Evolutionary conservation across 352 stramenopile genomes (phyloP).

Genomic region (Elongisporangium prolatum): DNA sequence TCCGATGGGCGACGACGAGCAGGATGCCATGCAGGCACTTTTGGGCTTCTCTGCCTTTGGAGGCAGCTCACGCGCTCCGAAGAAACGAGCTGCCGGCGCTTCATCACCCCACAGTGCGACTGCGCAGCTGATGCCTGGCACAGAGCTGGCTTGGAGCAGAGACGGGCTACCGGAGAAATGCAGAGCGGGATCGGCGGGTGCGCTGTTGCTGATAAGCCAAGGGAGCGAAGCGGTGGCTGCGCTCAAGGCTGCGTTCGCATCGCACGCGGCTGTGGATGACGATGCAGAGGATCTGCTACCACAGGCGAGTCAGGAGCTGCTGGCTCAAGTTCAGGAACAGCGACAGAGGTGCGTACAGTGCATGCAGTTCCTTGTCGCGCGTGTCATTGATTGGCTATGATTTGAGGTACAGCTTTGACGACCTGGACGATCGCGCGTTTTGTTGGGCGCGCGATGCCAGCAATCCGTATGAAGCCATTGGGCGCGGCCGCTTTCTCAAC

Average conservation of each 20-base stretch:
- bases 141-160: conserved; percentile 16
- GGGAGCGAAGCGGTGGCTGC: neutral
- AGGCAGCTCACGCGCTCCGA: conserved; percentile 12
- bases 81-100: conserved; percentile 5
- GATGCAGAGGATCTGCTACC: conserved; percentile 2
- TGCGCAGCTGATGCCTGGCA: conserved; percentile 32
- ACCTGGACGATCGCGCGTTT: conserved; percentile 29
- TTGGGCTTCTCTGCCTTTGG: conserved; percentile 74
- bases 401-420: conserved; percentile 27
- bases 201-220: conserved; percentile 28
- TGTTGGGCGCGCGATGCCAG: conserved; percentile 26
- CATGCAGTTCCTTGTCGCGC: conserved; percentile 2
- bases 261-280: neutral
- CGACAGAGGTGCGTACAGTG: conserved; percentile 22
- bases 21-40: conserved; percentile 27
- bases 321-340: conserved; percentile 26
- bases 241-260: conserved; percentile 7
- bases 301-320: conserved; percentile 10
- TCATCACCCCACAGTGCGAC: neutral
- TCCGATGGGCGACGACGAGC: conserved; percentile 24
- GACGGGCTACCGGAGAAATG: conserved; percentile 6
- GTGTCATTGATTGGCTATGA: neutral
- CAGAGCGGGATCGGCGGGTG: conserved; percentile 14
- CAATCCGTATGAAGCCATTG: conserved; percentile 60
- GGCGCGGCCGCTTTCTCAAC: conserved; percentile 64